Conservation (phyloP, 208 protist species). For the Wallacemonas rigidus region DNA sequence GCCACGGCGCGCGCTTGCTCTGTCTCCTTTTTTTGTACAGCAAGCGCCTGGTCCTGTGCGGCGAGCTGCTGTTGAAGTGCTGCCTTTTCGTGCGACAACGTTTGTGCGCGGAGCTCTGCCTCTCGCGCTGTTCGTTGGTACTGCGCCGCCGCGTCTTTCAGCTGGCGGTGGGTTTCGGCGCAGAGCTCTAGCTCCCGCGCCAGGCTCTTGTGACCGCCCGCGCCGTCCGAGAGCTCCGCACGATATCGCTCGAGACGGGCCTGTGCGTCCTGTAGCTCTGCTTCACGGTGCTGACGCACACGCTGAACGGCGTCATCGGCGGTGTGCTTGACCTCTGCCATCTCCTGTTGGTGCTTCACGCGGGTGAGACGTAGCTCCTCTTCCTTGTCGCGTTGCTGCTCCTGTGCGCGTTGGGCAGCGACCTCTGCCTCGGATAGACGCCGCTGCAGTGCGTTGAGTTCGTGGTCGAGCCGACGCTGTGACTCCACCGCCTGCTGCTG, state of each 20-base stretch:
- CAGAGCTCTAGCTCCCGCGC: conserved; percentile 40
- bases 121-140: conserved; percentile 17
- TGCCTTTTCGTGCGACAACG: conserved; percentile 25
- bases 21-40: not conserved
- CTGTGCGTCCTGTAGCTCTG: conserved; percentile 49
- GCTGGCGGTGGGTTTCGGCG: conserved; percentile 32
- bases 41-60: conserved; percentile 9
- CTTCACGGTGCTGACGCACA: conserved; percentile 34
- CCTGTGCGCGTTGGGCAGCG: conserved; percentile 31
- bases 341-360: conserved; percentile 41
- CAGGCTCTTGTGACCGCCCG: conserved; percentile 48
- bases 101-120: conserved; percentile 11
- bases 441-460: conserved; percentile 29
- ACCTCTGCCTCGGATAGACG: conserved; percentile 42
- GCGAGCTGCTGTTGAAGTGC: conserved; percentile 26
- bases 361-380: conserved; percentile 38
- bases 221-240: conserved; percentile 44
- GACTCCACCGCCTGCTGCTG: conserved; percentile 42
- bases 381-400: conserved; percentile 58
- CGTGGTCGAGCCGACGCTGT: conserved; percentile 33
- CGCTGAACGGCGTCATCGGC: conserved; percentile 34
- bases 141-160: conserved; percentile 25
- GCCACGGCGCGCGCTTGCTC: not conserved
- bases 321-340: conserved; percentile 46
- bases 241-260: conserved; percentile 48